Base-by-base conservation (phyloP, 2,329 filamentous ascomycete species). In the Xylaria sp. region DNA sequence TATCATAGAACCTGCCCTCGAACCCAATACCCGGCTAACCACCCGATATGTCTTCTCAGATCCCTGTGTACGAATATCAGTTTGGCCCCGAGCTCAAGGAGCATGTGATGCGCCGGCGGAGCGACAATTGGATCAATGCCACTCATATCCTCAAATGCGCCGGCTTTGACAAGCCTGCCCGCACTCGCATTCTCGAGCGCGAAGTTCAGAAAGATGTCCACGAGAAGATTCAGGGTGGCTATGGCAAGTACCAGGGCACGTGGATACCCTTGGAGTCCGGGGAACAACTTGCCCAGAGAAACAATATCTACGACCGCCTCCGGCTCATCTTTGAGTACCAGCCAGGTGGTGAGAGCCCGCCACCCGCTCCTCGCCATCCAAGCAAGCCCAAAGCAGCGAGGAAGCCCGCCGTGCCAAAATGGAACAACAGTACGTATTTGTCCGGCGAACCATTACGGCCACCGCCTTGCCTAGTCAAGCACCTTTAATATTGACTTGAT, bases 61-160 rank as follows among this genome's bases (percentile, higher is more conserved):
- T 97, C 70, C 95, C 95, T 42, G 95, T 98, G 12, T 98, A 96
- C 79, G 96, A 98, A 79, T 96, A 90, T 82, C 94, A 97, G 79
- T 91, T 97, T 75, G 93, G 91, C 42, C 86, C 85, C 73, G 93
- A 97, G 78, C 78, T 90, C 37, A 90, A 91, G 78, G 88, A 92
- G 76, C 93, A 98, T 92, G 92, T 98, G 73, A 99, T 99, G 96
- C 92, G 96, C 80, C 90, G 96, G 60, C 90, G 95, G 69, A 88
- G 90, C 62, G 96, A 99, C 81, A 90, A 98, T 81, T 99, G 95
- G 94, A 96, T 99, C 83, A 99, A 99, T 85, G 96, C 96, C n/a
- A 99, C 96, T 63, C 96, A 99, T 79, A 98, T 99, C 69, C 84
- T 99, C 58, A 99, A 99, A 79, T 93, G 97, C 48, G 96, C 96